A percentile compares a stretch with the other conserved stretches of the same genome.
Evolutionary conservation across 148 eudicot species (phyloP).

Genomic region (Rhododendron williamsianum): DNA sequence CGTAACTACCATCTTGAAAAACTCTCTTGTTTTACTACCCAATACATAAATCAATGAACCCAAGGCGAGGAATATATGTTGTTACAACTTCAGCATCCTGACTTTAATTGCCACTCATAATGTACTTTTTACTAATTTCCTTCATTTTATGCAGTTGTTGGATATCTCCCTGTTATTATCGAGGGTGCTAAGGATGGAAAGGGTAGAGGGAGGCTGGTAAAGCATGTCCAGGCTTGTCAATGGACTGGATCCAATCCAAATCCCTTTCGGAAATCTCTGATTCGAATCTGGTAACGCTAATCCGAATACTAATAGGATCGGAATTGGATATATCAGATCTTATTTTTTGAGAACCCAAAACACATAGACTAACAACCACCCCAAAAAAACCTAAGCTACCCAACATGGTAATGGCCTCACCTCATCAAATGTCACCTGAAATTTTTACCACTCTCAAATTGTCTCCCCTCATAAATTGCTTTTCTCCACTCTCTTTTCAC

Average conservation of each 20-base stretch:
- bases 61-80: neutral
- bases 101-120: neutral
- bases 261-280: neutral
- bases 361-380: no score
- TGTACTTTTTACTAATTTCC: neutral
- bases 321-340: no score
- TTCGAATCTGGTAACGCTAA: neutral
- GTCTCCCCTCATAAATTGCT: neutral
- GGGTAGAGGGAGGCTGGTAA: conserved; percentile 99
- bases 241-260: neutral
- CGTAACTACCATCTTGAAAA: no score
- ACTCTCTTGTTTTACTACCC: no score
- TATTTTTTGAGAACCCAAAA: no score
- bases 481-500: neutral
- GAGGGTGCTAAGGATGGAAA: conserved; percentile 99
- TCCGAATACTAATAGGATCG: neutral
- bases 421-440: no score
- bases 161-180: conserved; percentile 97
- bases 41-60: neutral
- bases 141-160: conserved; percentile 47
- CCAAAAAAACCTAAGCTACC: no score
- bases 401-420: no score
- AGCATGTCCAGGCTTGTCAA: neutral
- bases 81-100: neutral
- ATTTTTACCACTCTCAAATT: no score